These are phyloP conservation scores for Crithidia sp. DNA, from an alignment of 208 protist genomes.

Conservation along the genomic window DNA sequence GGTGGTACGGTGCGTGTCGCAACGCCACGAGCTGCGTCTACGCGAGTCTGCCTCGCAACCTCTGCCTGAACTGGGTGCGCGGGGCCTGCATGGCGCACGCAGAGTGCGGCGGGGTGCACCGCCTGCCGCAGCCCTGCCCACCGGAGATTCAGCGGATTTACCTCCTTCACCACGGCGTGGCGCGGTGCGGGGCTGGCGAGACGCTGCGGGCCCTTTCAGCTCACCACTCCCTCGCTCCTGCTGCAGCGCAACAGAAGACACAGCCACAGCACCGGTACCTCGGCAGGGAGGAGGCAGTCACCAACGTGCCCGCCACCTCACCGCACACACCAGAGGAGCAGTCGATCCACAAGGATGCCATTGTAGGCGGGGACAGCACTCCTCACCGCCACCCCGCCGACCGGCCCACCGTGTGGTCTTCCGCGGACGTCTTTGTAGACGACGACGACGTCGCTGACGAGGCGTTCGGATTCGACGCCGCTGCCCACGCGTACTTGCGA, in stretches of 20 bases:
- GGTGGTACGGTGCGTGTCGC: conserved; percentile 75
- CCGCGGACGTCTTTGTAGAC: conserved; percentile 4
- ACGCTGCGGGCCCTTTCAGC: background rate
- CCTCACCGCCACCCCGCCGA: conserved; percentile 19
- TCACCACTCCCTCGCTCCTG: background rate
- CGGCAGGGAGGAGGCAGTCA: background rate
- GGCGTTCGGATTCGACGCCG: background rate
- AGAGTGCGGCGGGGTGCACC: conserved; percentile 74
- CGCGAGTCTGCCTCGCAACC: conserved; percentile 56
- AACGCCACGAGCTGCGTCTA: conserved; percentile 73
- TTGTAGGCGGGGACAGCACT: conserved; percentile 14
- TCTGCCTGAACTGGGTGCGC: conserved; percentile 83
- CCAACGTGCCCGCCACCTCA: background rate
- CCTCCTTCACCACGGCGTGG: conserved; percentile 66
- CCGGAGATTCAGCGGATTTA: conserved; percentile 55
- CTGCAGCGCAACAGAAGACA: background rate
- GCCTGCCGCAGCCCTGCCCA: conserved; percentile 67
- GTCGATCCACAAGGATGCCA: conserved; percentile 23
- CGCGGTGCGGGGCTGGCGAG: conserved; percentile 14
- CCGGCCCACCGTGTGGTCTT: conserved; percentile 1
- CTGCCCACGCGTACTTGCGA: background rate
- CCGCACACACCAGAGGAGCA: conserved; percentile 26
- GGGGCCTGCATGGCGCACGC: conserved; percentile 48
- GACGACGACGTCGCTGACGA: background rate
- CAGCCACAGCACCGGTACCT: background rate